These are phyloP conservation scores for Mercurialis annua DNA, from an alignment of 345 rosid species.

Conservation along the genomic window DNA sequence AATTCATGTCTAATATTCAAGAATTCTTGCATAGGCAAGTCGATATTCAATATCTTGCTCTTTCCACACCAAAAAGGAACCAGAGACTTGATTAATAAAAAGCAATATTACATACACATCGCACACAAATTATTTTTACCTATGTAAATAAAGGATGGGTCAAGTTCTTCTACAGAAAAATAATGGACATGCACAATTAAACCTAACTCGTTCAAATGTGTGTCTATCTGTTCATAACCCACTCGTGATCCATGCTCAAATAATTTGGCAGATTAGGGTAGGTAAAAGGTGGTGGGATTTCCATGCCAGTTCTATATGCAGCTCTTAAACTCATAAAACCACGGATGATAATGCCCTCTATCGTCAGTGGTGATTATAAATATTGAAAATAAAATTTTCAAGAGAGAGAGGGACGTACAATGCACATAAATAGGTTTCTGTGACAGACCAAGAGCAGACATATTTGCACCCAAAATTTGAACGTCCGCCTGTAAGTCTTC, in stretches of 20 bases:
- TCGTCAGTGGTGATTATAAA: not conserved
- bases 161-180: not conserved
- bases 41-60: not conserved
- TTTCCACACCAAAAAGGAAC: not conserved
- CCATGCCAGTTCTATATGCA: no score
- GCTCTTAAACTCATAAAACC: not conserved
- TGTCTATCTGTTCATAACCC: not conserved
- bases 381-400: not conserved
- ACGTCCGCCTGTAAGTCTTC: constrained; percentile 57
- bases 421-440: constrained; percentile 86
- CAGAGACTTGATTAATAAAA: not conserved
- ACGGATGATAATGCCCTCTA: not conserved
- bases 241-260: not conserved
- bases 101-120: constrained; percentile 3
- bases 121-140: not conserved
- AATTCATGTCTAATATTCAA: constrained; percentile 7
- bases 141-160: not conserved
- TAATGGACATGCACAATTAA: not conserved
- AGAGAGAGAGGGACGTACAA: constrained; percentile 34
- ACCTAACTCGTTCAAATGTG: not conserved
- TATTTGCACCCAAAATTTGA: constrained; percentile 85
- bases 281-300: not conserved
- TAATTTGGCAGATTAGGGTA: not conserved
- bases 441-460: constrained; percentile 97
- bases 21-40: not conserved